Percentiles rank a stretch among this genome's conserved stretches.
Evolutionary conservation across 1,139 yeast species (phyloP).

Genomic region (Protomyces lactucae-debilis): DNA sequence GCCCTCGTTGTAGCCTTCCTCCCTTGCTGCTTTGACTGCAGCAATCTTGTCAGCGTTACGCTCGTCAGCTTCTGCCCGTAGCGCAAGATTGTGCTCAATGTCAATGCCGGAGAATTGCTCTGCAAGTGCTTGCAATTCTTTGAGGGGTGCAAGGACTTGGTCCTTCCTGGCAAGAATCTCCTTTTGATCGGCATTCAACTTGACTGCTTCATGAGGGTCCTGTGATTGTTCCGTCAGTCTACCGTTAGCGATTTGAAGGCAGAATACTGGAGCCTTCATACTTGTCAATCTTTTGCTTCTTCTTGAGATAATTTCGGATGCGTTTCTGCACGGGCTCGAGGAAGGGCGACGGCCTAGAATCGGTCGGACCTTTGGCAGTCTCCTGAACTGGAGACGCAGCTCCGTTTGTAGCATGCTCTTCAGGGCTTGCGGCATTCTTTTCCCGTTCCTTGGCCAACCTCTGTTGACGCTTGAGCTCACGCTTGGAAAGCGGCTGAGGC

Average conservation of each 20-base stretch:
- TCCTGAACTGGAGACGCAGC: not conserved
- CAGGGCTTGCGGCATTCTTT: not conserved
- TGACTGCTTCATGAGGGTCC: slow-evolving; percentile 33
- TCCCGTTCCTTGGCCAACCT: slow-evolving; percentile 10
- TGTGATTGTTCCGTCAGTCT: slow-evolving; percentile 4
- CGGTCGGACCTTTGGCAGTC: not conserved
- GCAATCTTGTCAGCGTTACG: not conserved
- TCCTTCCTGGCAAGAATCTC: slow-evolving; percentile 39
- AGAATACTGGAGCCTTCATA: not conserved
- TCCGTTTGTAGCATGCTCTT: not conserved
- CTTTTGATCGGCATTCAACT: slow-evolving; percentile 41
- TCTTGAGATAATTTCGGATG: slow-evolving; percentile 21
- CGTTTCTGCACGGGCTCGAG: slow-evolving; percentile 24
- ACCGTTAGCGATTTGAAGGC: not conserved
- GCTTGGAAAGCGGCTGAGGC: slow-evolving; percentile 1
- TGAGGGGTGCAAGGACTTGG: slow-evolving; percentile 41
- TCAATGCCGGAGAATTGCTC: slow-evolving; percentile 35
- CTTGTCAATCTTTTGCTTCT: slow-evolving; percentile 24
- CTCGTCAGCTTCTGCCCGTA: slow-evolving; percentile 21
- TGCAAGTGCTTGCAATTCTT: slow-evolving; percentile 39
- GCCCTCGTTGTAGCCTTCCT: slow-evolving; percentile 30
- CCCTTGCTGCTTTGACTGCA: slow-evolving; percentile 18
- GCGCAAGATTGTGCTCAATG: slow-evolving; percentile 29
- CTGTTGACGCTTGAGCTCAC: slow-evolving; percentile 17
- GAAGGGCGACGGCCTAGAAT: slow-evolving; percentile 3